Evolutionary conservation across 768 basidiomycete species (phyloP).

Genomic region (Favolaschia claudopus): DNA sequence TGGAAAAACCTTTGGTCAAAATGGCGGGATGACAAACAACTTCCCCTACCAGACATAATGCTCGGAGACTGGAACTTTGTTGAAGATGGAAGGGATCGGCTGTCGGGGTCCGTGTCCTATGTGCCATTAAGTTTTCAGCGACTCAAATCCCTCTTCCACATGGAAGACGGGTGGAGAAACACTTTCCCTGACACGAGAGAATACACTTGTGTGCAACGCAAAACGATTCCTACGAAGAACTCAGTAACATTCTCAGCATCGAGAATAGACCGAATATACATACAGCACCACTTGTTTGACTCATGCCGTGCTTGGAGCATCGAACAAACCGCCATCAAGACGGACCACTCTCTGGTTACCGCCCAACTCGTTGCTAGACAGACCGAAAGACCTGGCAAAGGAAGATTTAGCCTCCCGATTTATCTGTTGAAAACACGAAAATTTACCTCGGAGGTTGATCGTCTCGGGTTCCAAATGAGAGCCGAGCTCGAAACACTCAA

Average conservation of each 20-base stretch:
- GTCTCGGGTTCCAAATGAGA: no score
- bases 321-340: neutral
- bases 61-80: conserved; percentile 37
- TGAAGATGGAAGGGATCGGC: conserved; percentile 29
- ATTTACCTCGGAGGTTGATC: neutral
- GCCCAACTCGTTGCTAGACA: neutral
- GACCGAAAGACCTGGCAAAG: conserved; percentile 5
- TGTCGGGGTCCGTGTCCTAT: neutral
- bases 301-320: conserved; percentile 11
- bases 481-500: no score
- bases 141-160: neutral
- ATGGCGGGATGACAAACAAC: neutral
- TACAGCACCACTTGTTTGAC: neutral
- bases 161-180: conserved; percentile 17
- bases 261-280: conserved; percentile 8
- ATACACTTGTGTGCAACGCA: conserved; percentile 1
- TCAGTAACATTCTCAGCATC: neutral
- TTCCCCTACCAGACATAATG: conserved; percentile 6
- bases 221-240: neutral
- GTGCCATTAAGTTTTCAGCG: neutral
- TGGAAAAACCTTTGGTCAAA: neutral
- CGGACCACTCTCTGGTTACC: conserved; percentile 16
- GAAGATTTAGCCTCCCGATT: conserved; percentile 7
- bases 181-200: conserved; percentile 1
- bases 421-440: conserved; percentile 3